Percentiles rank a stretch among this genome's conserved stretches.
Conservation (phyloP, 2,329 filamentous ascomycete species). For the Penicillium sp. region DNA sequence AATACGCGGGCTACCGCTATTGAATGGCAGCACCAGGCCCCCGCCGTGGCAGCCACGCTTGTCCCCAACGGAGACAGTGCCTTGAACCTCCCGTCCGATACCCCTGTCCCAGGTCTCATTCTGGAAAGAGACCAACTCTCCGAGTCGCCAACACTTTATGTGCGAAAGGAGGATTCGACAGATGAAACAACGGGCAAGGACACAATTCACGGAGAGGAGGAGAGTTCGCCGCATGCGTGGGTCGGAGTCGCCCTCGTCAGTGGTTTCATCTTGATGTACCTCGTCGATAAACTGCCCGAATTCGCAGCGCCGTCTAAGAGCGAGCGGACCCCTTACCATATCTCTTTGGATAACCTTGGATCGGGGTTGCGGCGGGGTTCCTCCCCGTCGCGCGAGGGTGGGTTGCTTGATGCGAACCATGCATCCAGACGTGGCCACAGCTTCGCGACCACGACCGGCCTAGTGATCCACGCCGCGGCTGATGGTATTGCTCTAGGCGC, state of each 20-base stretch:
- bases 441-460: constrained; percentile 77
- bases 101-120: constrained; percentile 11
- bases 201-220: constrained; percentile 24
- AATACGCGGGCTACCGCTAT: constrained; percentile 23
- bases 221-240: constrained; percentile 58
- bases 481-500: constrained; percentile 95
- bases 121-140: constrained; percentile 7
- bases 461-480: constrained; percentile 92
- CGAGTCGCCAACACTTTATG: constrained; percentile 16
- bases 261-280: constrained; percentile 93
- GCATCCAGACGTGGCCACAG: constrained; percentile 38
- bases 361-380: constrained; percentile 43
- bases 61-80: neutral
- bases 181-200: constrained; percentile 39
- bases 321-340: constrained; percentile 65
- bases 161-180: constrained; percentile 22
- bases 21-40: constrained; percentile 24
- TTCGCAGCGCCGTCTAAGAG: constrained; percentile 60
- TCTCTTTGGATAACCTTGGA: constrained; percentile 75
- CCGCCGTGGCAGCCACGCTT: constrained; percentile 12
- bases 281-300: constrained; percentile 76
- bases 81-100: neutral
- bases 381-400: constrained; percentile 34
- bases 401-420: constrained; percentile 27
- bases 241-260: constrained; percentile 78